A percentile compares a stretch with the other conserved stretches of the same genome.
Conservation (phyloP, 345 rosid genomes). For the Stellera chamaejasme region DNA sequence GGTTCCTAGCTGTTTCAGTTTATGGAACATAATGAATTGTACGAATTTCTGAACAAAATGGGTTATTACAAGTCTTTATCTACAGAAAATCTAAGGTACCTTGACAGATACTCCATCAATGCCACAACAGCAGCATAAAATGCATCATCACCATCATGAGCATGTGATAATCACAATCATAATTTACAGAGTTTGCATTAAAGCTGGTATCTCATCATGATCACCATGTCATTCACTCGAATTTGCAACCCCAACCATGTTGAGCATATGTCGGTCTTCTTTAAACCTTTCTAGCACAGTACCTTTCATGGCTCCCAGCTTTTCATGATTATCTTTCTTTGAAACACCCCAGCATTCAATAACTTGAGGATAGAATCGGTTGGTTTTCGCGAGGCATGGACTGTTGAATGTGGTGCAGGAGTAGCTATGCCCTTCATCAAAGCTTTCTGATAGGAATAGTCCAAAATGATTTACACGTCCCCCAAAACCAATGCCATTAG, state of each 20-base stretch:
- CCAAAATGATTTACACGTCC: conserved; percentile 77
- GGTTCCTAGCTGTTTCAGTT: no score
- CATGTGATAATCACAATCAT: no score
- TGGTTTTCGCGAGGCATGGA: conserved; percentile 60
- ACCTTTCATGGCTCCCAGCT: conserved; percentile 33
- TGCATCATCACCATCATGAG: no score
- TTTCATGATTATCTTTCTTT: conserved; percentile 29
- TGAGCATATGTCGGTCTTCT: conserved; percentile 86
- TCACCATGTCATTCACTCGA: conserved; percentile 36
- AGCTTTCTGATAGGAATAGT: conserved; percentile 65
- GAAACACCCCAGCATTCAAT: conserved; percentile 88
- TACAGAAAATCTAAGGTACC: no score
- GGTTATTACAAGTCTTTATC: no score
- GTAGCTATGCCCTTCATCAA: conserved; percentile 74
- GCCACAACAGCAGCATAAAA: no score
- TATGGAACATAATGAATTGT: no score
- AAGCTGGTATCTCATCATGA: no score
- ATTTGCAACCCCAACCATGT: conserved; percentile 80
- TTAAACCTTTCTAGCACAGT: conserved; percentile 66
- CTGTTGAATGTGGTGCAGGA: conserved; percentile 69
- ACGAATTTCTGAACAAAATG: no score
- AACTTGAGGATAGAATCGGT: conserved; percentile 49
- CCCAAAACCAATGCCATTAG: conserved; percentile 92
- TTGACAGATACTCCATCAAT: no score
- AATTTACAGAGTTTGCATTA: no score